Evolutionary conservation across 2,329 filamentous ascomycete genomes (phyloP).

Genomic region (Tympanopsis confertula): DNA sequence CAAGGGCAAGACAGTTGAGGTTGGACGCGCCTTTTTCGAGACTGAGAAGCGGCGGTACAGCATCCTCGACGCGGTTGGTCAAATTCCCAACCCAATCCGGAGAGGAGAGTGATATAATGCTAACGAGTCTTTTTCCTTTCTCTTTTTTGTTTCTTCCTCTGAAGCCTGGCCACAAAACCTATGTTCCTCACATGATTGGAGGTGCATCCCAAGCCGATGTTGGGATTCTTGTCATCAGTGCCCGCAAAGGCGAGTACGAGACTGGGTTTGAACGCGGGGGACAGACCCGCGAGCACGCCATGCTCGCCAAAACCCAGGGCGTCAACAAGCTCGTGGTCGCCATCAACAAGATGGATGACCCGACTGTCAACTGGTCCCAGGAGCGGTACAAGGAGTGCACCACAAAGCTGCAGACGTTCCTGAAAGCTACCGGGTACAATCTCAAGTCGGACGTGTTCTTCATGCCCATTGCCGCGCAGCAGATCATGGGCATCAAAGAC

Average conservation of each 20-base stretch:
- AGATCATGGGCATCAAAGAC: conserved; percentile 76
- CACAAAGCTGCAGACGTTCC: conserved; percentile 72
- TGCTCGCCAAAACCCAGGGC: conserved; percentile 95
- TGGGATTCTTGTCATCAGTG: conserved; percentile 88
- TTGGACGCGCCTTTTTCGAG: conserved; percentile 91
- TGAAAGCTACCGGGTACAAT: conserved; percentile 90
- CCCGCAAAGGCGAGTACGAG: conserved; percentile 96
- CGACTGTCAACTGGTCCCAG: conserved; percentile 90
- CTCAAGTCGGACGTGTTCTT: conserved; percentile 85
- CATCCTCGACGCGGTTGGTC: conserved; percentile 88
- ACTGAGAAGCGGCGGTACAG: conserved; percentile 93
- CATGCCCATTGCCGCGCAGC: conserved; percentile 92
- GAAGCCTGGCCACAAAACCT: conserved; percentile 94
- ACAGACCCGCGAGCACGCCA: conserved; percentile 93
- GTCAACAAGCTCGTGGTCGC: conserved; percentile 92
- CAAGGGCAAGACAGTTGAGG: conserved; percentile 97
- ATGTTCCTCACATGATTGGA: conserved; percentile 96
- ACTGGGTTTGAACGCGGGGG: conserved; percentile 94
- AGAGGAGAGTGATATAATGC: too few species aligned
- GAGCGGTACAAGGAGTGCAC: conserved; percentile 88
- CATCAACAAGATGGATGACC: conserved; percentile 99
- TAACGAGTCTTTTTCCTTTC: too few species aligned
- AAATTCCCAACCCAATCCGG: too few species aligned
- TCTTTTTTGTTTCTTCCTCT: too few species aligned
- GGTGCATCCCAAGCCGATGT: conserved; percentile 88